Base-by-base conservation (phyloP, 2,329 filamentous ascomycete species). In the Fusarium tuaranense region DNA sequence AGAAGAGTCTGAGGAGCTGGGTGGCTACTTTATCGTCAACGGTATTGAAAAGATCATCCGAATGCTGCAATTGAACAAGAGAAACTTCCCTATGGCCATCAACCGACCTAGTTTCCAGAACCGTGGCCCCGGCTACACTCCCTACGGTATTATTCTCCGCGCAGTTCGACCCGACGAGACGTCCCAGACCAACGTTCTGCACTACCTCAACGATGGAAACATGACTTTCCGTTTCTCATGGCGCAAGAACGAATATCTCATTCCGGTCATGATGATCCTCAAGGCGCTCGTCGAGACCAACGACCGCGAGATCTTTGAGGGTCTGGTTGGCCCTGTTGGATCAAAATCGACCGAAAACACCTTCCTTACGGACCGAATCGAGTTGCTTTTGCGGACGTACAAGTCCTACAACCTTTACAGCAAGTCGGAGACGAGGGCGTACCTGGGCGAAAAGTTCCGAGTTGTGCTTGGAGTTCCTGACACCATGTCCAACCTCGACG, bases 211-310 rank as follows among this genome's bases (percentile, higher is more conserved):
- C 78, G 97, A 99, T 82, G 97, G 97, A 74, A 98, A 98, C 83
- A 92, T 98, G 78, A 98, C 95, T 1, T 98, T 99, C 84, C 90
- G 97, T 67, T 99, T 99, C 84, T 98, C 96, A 8, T 99, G 96
- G 96, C 90, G 95, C 76, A 99, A 99, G 85, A 95, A 95, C 77
- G 97, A 99, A 83, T 99, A 95, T 80, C 90, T 99, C n/a, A 90
- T 99, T 3, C 97, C 97, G 1, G 94, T 95, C 71, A 92, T 98
- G 89, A 98, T 99, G 96, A 92, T 99, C 38, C 85, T 99, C 74
- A 99, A 98, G 86, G 96, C 97, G 1, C 87, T 99, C 60, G 90
- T 97, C 3, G 96, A 99, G 83, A 99, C 97, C 18, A 99, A 98
- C 81, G 97, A 99, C 81, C 91, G 95, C 67, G 95, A 98, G 81